These are phyloP conservation scores for Trichoderma sp. DNA, from an alignment of 2,329 filamentous ascomycete genomes.

Conservation along the genomic window DNA sequence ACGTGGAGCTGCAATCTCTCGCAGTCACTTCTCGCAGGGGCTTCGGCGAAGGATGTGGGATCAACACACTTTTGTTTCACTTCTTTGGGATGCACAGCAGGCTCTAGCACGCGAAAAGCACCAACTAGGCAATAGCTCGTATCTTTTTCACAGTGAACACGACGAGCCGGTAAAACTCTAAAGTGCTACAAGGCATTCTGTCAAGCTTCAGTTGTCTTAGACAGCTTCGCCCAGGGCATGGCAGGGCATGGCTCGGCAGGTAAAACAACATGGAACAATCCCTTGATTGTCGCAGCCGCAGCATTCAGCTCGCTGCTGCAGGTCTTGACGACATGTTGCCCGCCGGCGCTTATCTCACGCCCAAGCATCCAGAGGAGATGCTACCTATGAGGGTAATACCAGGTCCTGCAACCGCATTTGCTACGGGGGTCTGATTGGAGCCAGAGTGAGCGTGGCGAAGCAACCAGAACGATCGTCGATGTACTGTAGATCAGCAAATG, in stretches of 20 bases:
- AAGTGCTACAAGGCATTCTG: not conserved
- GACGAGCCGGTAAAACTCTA: not conserved
- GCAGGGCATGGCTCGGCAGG: not conserved
- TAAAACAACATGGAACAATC: not conserved
- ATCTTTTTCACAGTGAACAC: not conserved
- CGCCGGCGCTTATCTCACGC: conserved; percentile 22
- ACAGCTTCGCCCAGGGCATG: conserved; percentile 6
- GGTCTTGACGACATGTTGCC: not conserved
- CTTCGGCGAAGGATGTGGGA: conserved; percentile 19
- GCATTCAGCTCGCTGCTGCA: conserved; percentile 13
- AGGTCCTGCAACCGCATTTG: not conserved
- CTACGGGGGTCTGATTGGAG: not conserved
- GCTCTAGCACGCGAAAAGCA: not conserved
- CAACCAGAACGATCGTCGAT: not conserved
- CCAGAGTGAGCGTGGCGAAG: conserved; percentile 10
- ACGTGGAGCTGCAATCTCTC: not conserved
- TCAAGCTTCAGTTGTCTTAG: not conserved
- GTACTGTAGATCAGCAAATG: not conserved
- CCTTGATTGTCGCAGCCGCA: not conserved
- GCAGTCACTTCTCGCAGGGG: conserved; percentile 3
- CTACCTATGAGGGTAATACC: conserved; percentile 6
- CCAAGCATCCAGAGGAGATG: not conserved
- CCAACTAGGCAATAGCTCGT: not conserved
- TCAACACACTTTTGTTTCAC: conserved; percentile 10
- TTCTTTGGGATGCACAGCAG: not conserved